Evolutionary conservation across 139 green algal genomes (phyloP).

Genomic region (Chlorella sp.): DNA sequence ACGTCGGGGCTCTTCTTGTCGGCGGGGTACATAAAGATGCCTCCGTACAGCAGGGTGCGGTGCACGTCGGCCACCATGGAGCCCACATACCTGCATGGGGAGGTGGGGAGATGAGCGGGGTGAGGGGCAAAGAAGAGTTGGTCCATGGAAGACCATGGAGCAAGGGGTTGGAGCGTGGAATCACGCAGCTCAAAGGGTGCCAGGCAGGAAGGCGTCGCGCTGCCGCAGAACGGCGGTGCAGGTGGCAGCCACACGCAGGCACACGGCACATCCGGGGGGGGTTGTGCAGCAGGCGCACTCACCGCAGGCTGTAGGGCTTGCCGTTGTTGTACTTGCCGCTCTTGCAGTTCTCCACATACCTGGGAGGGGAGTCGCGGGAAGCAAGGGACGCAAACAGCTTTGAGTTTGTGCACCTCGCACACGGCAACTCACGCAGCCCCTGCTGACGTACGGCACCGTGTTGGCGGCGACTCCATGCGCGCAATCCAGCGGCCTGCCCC

Average conservation of each 20-base stretch:
- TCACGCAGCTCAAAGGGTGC: no score
- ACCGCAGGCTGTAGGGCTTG: constrained; percentile 64
- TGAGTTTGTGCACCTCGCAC: neutral
- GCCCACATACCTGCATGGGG: constrained; percentile 59
- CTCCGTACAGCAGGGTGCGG: constrained; percentile 79
- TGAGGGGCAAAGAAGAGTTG: no score
- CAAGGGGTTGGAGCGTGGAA: no score
- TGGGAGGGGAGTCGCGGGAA: constrained; percentile 4
- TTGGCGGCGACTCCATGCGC: no score
- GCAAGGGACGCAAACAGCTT: neutral
- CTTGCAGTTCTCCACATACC: constrained; percentile 72
- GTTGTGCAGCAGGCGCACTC: no score
- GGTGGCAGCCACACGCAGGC: no score
- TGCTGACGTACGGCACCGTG: neutral
- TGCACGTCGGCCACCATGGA: constrained; percentile 85
- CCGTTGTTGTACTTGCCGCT: constrained; percentile 24
- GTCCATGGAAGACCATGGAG: no score
- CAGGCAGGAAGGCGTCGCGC: no score
- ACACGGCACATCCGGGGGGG: no score
- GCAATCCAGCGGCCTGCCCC: neutral
- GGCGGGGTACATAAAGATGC: constrained; percentile 79
- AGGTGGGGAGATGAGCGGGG: no score
- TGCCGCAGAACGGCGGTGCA: no score
- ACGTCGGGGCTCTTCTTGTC: constrained; percentile 67
- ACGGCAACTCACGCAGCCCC: neutral